Conservation (phyloP, 176 grass and related monocot species). For the Musa schizocarpa region DNA sequence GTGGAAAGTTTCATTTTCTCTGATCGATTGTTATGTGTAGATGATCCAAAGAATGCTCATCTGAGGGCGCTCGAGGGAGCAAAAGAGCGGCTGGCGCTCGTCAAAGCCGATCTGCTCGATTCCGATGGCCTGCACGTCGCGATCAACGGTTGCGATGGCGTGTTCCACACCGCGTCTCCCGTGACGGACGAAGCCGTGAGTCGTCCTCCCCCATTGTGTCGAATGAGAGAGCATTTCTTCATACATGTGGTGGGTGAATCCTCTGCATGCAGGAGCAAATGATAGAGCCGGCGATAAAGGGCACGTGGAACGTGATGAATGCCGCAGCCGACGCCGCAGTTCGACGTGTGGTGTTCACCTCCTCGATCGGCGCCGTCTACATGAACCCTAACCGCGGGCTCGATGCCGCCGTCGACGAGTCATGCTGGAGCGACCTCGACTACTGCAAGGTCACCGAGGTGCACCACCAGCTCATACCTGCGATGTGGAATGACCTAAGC, state of each 20-base stretch:
- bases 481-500: no score
- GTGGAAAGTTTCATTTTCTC: no score
- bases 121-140: conserved; percentile 24
- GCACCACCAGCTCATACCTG: background rate
- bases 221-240: no score
- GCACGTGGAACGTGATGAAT: conserved; percentile 47
- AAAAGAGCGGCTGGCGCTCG: conserved; percentile 30
- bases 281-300: conserved; percentile 65
- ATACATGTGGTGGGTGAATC: no score
- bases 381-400: conserved; percentile 58
- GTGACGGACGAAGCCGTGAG: conserved; percentile 54
- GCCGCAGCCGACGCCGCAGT: conserved; percentile 24
- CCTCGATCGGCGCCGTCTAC: conserved; percentile 72
- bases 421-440: conserved; percentile 78
- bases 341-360: conserved; percentile 67
- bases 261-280: conserved; percentile 42
- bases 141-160: conserved; percentile 42
- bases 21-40: conserved; percentile 8
- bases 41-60: conserved; percentile 50
- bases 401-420: conserved; percentile 43
- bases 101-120: conserved; percentile 42
- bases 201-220: background rate
- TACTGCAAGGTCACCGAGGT: conserved; percentile 81
- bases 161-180: conserved; percentile 57
- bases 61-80: conserved; percentile 34